Base-by-base conservation (phyloP, 192 early-diverging fungal genomes). In the Allomyces macrogynus region DNA sequence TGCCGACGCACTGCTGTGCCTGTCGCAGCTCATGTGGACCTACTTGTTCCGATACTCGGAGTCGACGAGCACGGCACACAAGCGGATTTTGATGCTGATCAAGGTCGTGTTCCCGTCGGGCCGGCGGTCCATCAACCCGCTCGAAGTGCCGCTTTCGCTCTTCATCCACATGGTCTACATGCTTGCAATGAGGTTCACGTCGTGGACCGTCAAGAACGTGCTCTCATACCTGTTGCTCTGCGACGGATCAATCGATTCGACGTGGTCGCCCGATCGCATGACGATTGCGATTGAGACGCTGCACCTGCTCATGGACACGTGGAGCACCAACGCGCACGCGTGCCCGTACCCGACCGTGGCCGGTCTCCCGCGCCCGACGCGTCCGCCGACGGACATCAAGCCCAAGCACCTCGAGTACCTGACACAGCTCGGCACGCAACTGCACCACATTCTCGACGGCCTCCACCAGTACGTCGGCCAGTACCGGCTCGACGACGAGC, bases 41-140 rank as follows among this genome's bases (percentile, higher is more conserved):
- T 95, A 92, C 69, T 70, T 97, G 23, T 97, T 92, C 71, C 86
- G 94, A 61, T 93, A 87, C 67, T 81, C 78, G 1, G 93, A 94
- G 66, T 73, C 83, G 25, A 79, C 67, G 0, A 72, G 70, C 10
- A 71, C 71, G 3, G 77, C 76, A 2, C 74, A 78, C 66, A 72
- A 78, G 57, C 77, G 74, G 16, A 68, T 88, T 18, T 82, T 83
- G 57, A 68, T 61, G 1, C 76, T 89, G 24, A 70, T 84, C 24
- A 83, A 78, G 65, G 72, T 76, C 26, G 62, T 93, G 65, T 89
- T 88, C 64, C 88, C 88, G 18, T 60, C 78, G 0, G 75, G 75
- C 61, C 67, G 82, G 14, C 72, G 79, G 23, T 72, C 78, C 18
- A 74, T 85, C n/a, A 67, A 71, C 4, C 81, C 87, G 14, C 61